Conservation (phyloP, 768 basidiomycete species). For the Leccinum subtestaceum region DNA sequence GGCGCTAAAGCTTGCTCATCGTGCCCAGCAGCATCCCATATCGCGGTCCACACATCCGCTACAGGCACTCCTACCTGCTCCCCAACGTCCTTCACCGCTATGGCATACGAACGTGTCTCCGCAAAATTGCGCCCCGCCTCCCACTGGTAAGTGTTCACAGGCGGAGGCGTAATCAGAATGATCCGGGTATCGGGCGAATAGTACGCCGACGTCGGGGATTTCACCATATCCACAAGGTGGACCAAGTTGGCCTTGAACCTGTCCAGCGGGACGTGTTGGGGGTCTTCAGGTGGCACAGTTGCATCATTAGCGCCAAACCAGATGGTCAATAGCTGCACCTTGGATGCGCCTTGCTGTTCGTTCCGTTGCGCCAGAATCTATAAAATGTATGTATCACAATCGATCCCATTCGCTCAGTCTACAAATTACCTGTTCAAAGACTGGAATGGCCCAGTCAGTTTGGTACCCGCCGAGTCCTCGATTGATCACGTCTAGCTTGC, state of each 20-base stretch:
- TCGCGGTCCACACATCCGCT: slow-evolving; percentile 68
- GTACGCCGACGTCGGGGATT: slow-evolving; percentile 55
- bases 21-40: slow-evolving; percentile 75
- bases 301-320: slow-evolving; percentile 95
- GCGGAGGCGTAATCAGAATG: slow-evolving; percentile 83
- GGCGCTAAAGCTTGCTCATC: slow-evolving; percentile 49
- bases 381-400: background rate
- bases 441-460: slow-evolving; percentile 79
- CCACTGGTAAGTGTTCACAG: slow-evolving; percentile 66
- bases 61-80: slow-evolving; percentile 52
- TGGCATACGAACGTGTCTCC: slow-evolving; percentile 64
- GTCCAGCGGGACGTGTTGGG: slow-evolving; percentile 74
- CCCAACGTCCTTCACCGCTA: slow-evolving; percentile 64
- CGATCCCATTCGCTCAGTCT: background rate
- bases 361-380: slow-evolving; percentile 59
- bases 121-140: slow-evolving; percentile 50
- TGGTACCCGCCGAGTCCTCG: slow-evolving; percentile 85
- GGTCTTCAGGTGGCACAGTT: slow-evolving; percentile 48
- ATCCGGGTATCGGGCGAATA: slow-evolving; percentile 73
- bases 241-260: slow-evolving; percentile 63
- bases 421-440: slow-evolving; percentile 63
- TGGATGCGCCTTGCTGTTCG: slow-evolving; percentile 48
- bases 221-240: slow-evolving; percentile 60
- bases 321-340: slow-evolving; percentile 70
- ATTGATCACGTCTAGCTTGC: slow-evolving; percentile 85